Evolutionary conservation across 768 basidiomycete genomes (phyloP), one percentile per base, ranked within the genome.

Genomic region (Boletales sp.): DNA sequence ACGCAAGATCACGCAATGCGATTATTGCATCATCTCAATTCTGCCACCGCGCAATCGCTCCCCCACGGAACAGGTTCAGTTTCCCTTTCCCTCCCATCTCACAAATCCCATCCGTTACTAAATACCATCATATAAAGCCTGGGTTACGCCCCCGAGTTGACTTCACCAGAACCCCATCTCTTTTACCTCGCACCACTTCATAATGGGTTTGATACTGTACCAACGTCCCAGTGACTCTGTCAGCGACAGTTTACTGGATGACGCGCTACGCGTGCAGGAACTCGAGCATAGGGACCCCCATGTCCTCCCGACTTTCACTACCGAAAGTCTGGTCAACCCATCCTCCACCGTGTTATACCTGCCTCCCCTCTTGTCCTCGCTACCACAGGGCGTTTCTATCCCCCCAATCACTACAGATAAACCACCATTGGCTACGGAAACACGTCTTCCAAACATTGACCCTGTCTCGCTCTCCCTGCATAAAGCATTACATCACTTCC

Each of bases 391-490:
- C 30, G 52, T 78, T 34, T 59, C 69, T 58, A 19, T 57, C 53
- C 49, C 51, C 6, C 40, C 40, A 0, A 12, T 74, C 42, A 54
- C 65, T 7, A 46, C 60, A 11, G 62, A 70, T 3, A 62, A 67
- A 21, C 75, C 72, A 24, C 79, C 83, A 1, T 68, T 81, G 51
- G 64, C 78, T 9, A 92, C 92, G 3, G 77, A 81, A 55, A 86
- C 88, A 1, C 84, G 83, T 21, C 73, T 97, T 8, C 94, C 94
- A 0, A 72, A 86, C 57, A 94, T 97, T 29, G 93, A 97, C 62
- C 81, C 86, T 0, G 86, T 80, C 4, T 93, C 91, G 8, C 67
- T 94, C 29, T 87, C 87, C 0, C 71, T 97, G 8, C 94, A 97
- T 67, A 86, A 84, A 64, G 89, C 90, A 0, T 70, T 97, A 37